A percentile compares a stretch with the other conserved stretches of the same genome.
phyloP scores from a whole-genome alignment of 208 protist species.

The Trypanosoma lewisi region DNA sequence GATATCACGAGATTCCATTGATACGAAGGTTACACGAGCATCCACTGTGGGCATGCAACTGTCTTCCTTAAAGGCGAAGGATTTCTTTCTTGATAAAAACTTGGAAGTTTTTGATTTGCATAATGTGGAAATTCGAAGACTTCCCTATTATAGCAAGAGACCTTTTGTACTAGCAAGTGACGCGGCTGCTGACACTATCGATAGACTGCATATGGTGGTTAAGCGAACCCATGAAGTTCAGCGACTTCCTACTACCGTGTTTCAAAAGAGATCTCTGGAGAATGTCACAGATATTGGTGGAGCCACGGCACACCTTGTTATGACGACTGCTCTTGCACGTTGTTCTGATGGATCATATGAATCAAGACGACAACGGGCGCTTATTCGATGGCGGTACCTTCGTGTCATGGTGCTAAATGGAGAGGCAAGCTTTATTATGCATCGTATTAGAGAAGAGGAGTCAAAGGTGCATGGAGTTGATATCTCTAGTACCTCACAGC shows the following conservation, averaged over 20 bases:
- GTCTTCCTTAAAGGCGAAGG: constrained; percentile 26
- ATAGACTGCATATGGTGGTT: constrained; percentile 48
- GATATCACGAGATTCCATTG: not conserved
- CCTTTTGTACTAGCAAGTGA: constrained; percentile 5
- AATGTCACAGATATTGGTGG: constrained; percentile 42
- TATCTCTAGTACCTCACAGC: constrained; percentile 53
- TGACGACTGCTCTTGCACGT: constrained; percentile 43
- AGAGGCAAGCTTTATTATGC: constrained; percentile 68
- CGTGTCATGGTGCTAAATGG: constrained; percentile 78
- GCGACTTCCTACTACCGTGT: constrained; percentile 47
- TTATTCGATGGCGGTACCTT: constrained; percentile 75
- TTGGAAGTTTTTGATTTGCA: constrained; percentile 45
- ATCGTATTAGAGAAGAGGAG: constrained; percentile 58
- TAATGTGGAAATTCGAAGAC: not conserved
- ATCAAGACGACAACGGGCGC: constrained; percentile 34
- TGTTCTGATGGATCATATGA: constrained; percentile 36
- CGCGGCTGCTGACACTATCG: constrained; percentile 26
- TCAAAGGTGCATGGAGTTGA: constrained; percentile 43
- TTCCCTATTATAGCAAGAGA: not conserved
- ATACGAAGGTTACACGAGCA: not conserved
- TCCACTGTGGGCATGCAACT: constrained; percentile 3
- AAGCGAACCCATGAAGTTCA: constrained; percentile 45
- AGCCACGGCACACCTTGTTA: constrained; percentile 45
- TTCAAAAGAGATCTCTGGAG: constrained; percentile 24
- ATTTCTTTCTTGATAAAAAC: constrained; percentile 72